These are phyloP conservation scores for Alternaria ethzedia DNA, from an alignment of 2,329 filamentous ascomycete species.

Conservation along the genomic window DNA sequence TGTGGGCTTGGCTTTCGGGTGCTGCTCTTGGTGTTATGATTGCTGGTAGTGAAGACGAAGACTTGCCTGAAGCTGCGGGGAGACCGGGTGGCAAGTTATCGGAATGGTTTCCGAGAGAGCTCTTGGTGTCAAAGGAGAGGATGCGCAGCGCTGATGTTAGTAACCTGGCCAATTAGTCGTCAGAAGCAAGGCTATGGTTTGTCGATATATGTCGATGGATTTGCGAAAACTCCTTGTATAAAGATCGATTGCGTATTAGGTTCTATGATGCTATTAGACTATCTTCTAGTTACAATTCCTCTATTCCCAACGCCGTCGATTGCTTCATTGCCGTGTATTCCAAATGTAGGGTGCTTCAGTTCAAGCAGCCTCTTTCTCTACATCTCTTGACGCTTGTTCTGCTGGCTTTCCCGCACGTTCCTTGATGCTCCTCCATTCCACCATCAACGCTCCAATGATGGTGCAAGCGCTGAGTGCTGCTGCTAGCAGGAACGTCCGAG, in stretches of 20 bases:
- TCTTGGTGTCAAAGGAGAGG: background rate
- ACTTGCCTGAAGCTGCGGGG: background rate
- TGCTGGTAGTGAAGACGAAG: conserved; percentile 11
- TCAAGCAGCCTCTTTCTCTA: background rate
- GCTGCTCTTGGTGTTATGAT: conserved; percentile 24
- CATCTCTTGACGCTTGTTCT: background rate
- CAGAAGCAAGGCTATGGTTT: background rate
- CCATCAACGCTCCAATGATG: conserved; percentile 59
- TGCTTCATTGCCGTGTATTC: background rate
- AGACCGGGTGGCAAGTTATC: conserved; percentile 5
- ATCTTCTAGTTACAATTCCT: background rate
- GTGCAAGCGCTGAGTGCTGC: conserved; percentile 61
- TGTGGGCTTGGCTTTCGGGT: conserved; percentile 23
- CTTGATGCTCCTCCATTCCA: conserved; percentile 68
- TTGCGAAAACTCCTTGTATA: background rate
- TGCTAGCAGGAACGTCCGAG: conserved; percentile 64
- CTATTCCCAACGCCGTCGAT: background rate
- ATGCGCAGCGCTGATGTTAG: background rate
- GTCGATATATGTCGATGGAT: background rate
- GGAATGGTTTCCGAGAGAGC: conserved; percentile 7
- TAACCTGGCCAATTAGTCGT: background rate
- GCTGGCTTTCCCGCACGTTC: background rate
- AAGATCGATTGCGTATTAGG: background rate
- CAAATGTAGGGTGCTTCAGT: background rate
- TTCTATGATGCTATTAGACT: background rate